Percentiles rank a stretch among this genome's conserved stretches.
Evolutionary conservation across 805 yeast genomes (phyloP).

Genomic region (Ogataea nonfermentans): DNA sequence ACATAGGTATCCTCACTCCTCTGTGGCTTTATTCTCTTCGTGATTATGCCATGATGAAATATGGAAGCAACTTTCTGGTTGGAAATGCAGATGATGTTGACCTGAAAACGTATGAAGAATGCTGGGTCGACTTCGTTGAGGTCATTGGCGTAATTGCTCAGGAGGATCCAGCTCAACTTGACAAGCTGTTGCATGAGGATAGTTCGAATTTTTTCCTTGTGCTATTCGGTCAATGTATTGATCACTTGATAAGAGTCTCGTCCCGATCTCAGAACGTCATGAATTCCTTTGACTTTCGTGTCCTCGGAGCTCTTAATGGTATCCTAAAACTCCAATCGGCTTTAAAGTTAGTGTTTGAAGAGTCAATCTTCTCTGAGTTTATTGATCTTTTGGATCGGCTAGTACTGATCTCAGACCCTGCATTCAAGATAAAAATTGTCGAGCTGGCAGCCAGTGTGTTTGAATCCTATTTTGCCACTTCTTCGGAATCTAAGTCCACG

Average conservation of each 20-base stretch:
- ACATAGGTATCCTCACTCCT: slow-evolving; percentile 61
- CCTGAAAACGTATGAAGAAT: slow-evolving; percentile 47
- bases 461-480: slow-evolving; percentile 48
- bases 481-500: slow-evolving; percentile 24
- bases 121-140: slow-evolving; percentile 77
- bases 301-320: slow-evolving; percentile 51
- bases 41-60: slow-evolving; percentile 69
- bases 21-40: slow-evolving; percentile 76
- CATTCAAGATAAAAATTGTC: slow-evolving; percentile 47
- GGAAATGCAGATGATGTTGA: slow-evolving; percentile 44
- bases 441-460: slow-evolving; percentile 41
- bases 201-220: slow-evolving; percentile 69
- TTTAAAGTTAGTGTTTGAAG: slow-evolving; percentile 59
- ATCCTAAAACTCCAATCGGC: slow-evolving; percentile 57
- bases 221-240: slow-evolving; percentile 80
- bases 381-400: slow-evolving; percentile 30
- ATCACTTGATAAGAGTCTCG: slow-evolving; percentile 54
- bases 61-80: slow-evolving; percentile 36
- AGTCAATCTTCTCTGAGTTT: slow-evolving; percentile 69
- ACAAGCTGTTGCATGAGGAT: slow-evolving; percentile 53
- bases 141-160: slow-evolving; percentile 69
- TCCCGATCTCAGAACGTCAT: slow-evolving; percentile 17
- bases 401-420: slow-evolving; percentile 41
- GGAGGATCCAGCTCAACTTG: slow-evolving; percentile 43
- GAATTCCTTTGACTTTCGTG: slow-evolving; percentile 29